These are phyloP conservation scores for Juglanconis sp. DNA, from an alignment of 2,329 filamentous ascomycete species.

Conservation along the genomic window DNA sequence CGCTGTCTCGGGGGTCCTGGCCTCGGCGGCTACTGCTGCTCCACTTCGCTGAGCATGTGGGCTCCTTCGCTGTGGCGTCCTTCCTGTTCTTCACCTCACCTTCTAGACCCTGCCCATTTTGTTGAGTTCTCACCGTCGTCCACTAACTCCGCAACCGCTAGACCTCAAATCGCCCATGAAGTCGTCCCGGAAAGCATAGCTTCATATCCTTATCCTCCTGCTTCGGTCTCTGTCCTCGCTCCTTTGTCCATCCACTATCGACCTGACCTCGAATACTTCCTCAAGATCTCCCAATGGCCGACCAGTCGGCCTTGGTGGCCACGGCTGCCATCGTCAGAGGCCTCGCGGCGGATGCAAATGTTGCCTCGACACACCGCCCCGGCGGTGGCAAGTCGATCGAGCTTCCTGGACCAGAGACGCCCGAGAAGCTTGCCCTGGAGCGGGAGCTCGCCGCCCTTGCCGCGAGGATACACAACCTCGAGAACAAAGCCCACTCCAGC, in stretches of 20 bases:
- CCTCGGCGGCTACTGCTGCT: slow-evolving; percentile 7
- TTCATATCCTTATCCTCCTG: slow-evolving; percentile 3
- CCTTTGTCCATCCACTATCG: neutral
- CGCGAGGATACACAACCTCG: slow-evolving; percentile 75
- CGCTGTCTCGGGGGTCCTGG: neutral
- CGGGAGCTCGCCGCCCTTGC: slow-evolving; percentile 77
- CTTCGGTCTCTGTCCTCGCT: slow-evolving; percentile 6
- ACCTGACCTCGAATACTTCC: slow-evolving; percentile 7
- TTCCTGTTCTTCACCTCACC: slow-evolving; percentile 7
- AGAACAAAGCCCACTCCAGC: slow-evolving; percentile 67
- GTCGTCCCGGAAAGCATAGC: slow-evolving; percentile 7
- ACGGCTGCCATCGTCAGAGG: slow-evolving; percentile 52
- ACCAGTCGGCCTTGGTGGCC: slow-evolving; percentile 53
- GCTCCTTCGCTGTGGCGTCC: slow-evolving; percentile 4
- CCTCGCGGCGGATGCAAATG: slow-evolving; percentile 44
- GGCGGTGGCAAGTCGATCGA: slow-evolving; percentile 52
- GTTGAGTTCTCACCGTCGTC: slow-evolving; percentile 11
- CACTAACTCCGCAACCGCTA: slow-evolving; percentile 9
- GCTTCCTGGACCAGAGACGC: slow-evolving; percentile 72
- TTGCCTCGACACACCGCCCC: slow-evolving; percentile 32
- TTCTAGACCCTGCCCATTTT: slow-evolving; percentile 5
- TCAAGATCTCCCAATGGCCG: slow-evolving; percentile 38
- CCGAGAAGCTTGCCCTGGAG: slow-evolving; percentile 77
- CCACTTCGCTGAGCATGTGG: slow-evolving; percentile 11
- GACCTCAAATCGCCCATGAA: slow-evolving; percentile 13